Percentiles rank a stretch among this genome's conserved stretches.
Evolutionary conservation across 2,329 filamentous ascomycete species (phyloP).

Genomic region (Hypomyces rosellus): DNA sequence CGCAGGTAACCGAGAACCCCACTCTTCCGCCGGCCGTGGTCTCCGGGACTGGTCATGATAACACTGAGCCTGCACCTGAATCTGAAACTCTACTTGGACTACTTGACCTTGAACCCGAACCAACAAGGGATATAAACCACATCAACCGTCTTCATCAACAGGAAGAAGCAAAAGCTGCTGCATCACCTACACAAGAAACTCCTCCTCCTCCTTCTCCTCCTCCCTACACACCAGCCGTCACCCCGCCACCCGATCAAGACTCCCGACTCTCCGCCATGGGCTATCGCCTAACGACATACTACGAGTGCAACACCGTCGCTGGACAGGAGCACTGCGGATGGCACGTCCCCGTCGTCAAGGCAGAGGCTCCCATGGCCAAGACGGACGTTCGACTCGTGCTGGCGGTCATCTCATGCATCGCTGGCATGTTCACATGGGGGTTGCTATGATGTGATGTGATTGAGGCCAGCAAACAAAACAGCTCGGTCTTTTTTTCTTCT

Average conservation of each 20-base stretch:
- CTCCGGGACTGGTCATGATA: too few relatives aligned
- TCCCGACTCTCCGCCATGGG: constrained; percentile 24
- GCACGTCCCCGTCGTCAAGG: constrained; percentile 29
- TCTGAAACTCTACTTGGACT: too few relatives aligned
- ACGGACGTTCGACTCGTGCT: constrained; percentile 18
- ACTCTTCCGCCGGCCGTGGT: too few relatives aligned
- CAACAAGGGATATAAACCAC: not conserved
- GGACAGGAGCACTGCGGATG: constrained; percentile 29
- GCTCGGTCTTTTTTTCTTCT: too few relatives aligned
- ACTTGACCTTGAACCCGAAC: too few relatives aligned
- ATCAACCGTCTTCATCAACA: not conserved
- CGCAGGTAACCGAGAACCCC: not conserved
- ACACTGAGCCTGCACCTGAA: too few relatives aligned
- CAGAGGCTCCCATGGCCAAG: constrained; percentile 14
- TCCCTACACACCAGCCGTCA: constrained; percentile 25
- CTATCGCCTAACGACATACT: constrained; percentile 28
- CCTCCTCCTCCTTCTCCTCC: constrained; percentile 12
- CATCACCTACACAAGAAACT: not conserved
- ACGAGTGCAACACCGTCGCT: constrained; percentile 26
- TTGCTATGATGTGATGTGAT: constrained; percentile 13
- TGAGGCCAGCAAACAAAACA: too few relatives aligned
- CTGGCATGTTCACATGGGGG: constrained; percentile 20
- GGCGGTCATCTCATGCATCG: constrained; percentile 16
- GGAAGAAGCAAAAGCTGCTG: not conserved
- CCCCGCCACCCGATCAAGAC: constrained; percentile 26